Evolutionary conservation across 2,329 filamentous ascomycete species (phyloP).

Genomic region (Cordyceps cicadae): DNA sequence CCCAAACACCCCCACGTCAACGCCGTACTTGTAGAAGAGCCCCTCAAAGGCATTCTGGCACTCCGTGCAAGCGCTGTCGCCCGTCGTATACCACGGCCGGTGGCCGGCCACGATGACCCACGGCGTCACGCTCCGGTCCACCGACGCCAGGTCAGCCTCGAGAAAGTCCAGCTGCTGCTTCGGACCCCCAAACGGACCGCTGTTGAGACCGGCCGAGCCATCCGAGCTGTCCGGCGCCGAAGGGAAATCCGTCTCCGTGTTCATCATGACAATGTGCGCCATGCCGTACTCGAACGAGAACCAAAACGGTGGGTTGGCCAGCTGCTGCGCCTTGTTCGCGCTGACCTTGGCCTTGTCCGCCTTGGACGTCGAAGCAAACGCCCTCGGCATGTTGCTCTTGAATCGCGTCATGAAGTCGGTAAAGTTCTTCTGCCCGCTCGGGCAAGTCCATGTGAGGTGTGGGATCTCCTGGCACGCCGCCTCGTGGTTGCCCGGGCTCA

Average conservation of each 20-base stretch:
- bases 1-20: constrained; percentile 48
- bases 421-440: constrained; percentile 50
- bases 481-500: constrained; percentile 47
- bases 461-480: constrained; percentile 36
- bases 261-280: constrained; percentile 24
- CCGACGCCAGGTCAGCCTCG: constrained; percentile 44
- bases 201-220: constrained; percentile 25
- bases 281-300: constrained; percentile 24
- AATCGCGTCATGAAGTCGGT: constrained; percentile 52
- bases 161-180: constrained; percentile 47
- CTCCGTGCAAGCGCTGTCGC: constrained; percentile 30
- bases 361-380: constrained; percentile 42
- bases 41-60: constrained; percentile 47
- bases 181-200: constrained; percentile 40
- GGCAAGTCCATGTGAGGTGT: constrained; percentile 30
- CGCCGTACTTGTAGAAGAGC: constrained; percentile 46
- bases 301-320: constrained; percentile 22
- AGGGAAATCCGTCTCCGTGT: constrained; percentile 25
- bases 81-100: constrained; percentile 40
- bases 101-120: constrained; percentile 32
- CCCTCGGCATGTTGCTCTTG: constrained; percentile 33
- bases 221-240: constrained; percentile 22
- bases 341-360: constrained; percentile 30
- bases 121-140: constrained; percentile 47
- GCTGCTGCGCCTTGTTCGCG: constrained; percentile 37